Conservation (phyloP, 768 basidiomycete genomes). For the Sporobolomyces phaffii region DNA sequence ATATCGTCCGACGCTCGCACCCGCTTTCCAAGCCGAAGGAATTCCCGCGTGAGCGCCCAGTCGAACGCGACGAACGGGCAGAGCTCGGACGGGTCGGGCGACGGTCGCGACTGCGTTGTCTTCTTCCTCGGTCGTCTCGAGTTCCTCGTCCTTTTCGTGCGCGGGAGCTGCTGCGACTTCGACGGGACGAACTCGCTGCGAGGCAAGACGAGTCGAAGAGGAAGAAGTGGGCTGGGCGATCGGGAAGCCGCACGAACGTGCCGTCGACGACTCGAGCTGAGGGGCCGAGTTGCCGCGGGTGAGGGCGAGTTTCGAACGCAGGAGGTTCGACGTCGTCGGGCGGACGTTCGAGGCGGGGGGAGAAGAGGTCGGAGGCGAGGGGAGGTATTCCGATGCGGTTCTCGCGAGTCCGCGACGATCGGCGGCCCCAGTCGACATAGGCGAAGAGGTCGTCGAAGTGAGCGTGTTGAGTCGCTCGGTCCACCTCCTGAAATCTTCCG, state of each 20-base stretch:
- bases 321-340: background rate
- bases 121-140: background rate
- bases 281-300: slow-evolving; percentile 2
- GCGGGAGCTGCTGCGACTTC: no score
- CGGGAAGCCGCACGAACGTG: background rate
- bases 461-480: slow-evolving; percentile 19
- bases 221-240: background rate
- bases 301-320: background rate
- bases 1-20: no score
- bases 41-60: background rate
- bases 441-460: background rate
- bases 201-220: background rate
- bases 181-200: background rate
- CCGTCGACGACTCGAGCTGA: background rate
- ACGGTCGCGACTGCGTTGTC: background rate
- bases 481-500: slow-evolving; percentile 39
- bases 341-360: background rate
- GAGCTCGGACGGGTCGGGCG: background rate
- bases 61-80: background rate
- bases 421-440: background rate
- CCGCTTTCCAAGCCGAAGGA: background rate
- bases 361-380: background rate
- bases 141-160: no score
- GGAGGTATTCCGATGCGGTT: slow-evolving; percentile 15
- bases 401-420: slow-evolving; percentile 6